These are phyloP conservation scores for Mallotus nudiflorus DNA, from an alignment of 345 rosid species.

Conservation along the genomic window DNA sequence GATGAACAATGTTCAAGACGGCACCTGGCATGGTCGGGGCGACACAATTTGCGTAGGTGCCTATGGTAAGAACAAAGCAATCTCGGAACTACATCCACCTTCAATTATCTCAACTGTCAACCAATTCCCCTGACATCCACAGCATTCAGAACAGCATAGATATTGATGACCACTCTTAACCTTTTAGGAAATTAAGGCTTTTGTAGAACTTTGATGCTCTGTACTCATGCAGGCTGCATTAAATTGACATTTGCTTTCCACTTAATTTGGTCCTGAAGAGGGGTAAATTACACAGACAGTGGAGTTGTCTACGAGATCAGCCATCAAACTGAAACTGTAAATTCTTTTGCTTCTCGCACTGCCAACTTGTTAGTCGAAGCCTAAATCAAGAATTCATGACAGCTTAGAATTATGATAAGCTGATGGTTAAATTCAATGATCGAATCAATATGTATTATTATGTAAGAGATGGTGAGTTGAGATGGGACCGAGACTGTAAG, in stretches of 20 bases:
- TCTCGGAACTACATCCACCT: slow-evolving; percentile 52
- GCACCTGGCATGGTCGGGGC: slow-evolving; percentile 94
- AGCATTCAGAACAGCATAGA: slow-evolving; percentile 27
- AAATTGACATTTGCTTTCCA: not conserved
- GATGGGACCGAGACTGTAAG: too few species aligned
- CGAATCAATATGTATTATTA: too few species aligned
- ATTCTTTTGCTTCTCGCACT: not conserved
- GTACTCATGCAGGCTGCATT: not conserved
- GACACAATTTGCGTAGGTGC: slow-evolving; percentile 77
- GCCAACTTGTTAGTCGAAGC: not conserved
- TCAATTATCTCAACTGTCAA: slow-evolving; percentile 41
- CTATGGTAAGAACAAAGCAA: slow-evolving; percentile 45
- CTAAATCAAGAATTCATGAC: too few species aligned
- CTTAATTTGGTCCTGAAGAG: not conserved
- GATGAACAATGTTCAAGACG: slow-evolving; percentile 94
- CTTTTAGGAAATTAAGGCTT: not conserved
- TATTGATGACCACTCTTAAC: slow-evolving; percentile 22
- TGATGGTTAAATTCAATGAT: too few species aligned
- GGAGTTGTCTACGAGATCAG: not conserved
- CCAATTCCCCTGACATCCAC: slow-evolving; percentile 41
- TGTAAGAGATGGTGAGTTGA: too few species aligned
- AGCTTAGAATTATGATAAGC: too few species aligned
- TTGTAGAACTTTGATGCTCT: not conserved
- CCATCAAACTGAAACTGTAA: not conserved
- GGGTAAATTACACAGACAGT: not conserved